phyloP scores from a whole-genome alignment of 441 rosid genomes.

The Mallotus repandus region DNA sequence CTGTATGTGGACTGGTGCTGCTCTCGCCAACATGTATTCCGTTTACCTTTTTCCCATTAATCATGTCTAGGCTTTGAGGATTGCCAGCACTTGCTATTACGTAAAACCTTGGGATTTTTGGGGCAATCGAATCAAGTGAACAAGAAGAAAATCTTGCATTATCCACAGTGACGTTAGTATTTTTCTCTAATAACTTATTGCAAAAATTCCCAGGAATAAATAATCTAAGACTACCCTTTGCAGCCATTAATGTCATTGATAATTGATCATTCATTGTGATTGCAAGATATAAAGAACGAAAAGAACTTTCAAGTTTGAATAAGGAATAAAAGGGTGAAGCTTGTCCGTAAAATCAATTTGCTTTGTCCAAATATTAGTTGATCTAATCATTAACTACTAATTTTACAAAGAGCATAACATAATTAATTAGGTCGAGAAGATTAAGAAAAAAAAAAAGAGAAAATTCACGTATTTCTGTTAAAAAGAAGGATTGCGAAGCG shows the following conservation, averaged over 20 bases:
- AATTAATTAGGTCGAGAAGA: not conserved
- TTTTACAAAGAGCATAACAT: not conserved
- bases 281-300: not conserved
- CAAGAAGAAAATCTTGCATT: slow-evolving; percentile 15
- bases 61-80: slow-evolving; percentile 20
- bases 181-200: not conserved
- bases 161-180: not conserved
- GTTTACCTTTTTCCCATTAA: slow-evolving; percentile 36
- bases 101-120: slow-evolving; percentile 9
- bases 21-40: slow-evolving; percentile 28
- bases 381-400: slow-evolving; percentile 25
- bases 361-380: slow-evolving; percentile 16
- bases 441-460: not conserved
- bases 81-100: slow-evolving; percentile 21
- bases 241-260: slow-evolving; percentile 21
- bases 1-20: not conserved
- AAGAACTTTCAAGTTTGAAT: not conserved
- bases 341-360: not conserved
- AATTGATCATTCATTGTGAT: not conserved
- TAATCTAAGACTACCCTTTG: slow-evolving; percentile 9
- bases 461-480: not conserved
- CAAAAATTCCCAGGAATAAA: not conserved
- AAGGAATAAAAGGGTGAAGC: not conserved
- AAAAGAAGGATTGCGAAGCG: not conserved
- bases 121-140: not conserved